Evolutionary conservation across 2,329 filamentous ascomycete genomes (phyloP).

Genomic region (Hypoxylon sp.): DNA sequence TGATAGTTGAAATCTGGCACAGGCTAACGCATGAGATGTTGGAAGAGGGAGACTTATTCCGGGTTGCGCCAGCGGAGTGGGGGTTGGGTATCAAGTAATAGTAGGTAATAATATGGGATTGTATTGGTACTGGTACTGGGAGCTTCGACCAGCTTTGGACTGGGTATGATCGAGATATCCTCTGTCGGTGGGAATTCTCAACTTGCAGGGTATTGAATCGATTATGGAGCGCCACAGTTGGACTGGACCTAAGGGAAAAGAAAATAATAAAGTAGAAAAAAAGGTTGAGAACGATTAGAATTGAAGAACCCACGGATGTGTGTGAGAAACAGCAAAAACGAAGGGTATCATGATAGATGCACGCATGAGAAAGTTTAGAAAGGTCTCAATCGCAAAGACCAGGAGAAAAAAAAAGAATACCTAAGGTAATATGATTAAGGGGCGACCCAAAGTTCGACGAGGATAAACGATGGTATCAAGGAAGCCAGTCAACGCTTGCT

Average conservation of each 20-base stretch:
- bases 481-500: slow-evolving; percentile 26
- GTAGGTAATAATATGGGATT: slow-evolving; percentile 41
- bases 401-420: slow-evolving; percentile 22
- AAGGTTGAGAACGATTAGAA: slow-evolving; percentile 32
- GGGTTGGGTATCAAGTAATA: slow-evolving; percentile 42
- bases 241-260: slow-evolving; percentile 10
- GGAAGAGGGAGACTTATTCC: slow-evolving; percentile 32
- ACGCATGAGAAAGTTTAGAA: slow-evolving; percentile 32
- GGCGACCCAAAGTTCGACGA: slow-evolving; percentile 34
- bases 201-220: slow-evolving; percentile 23
- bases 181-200: slow-evolving; percentile 24
- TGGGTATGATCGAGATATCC: slow-evolving; percentile 36
- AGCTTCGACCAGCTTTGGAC: slow-evolving; percentile 35
- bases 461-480: slow-evolving; percentile 30
- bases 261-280: slow-evolving; percentile 23
- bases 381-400: slow-evolving; percentile 20
- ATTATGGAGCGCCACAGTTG: slow-evolving; percentile 19
- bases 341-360: slow-evolving; percentile 38
- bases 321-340: slow-evolving; percentile 26
- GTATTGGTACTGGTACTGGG: slow-evolving; percentile 42
- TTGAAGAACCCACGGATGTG: slow-evolving; percentile 28
- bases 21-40: slow-evolving; percentile 35
- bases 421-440: slow-evolving; percentile 33
- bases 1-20: slow-evolving; percentile 22
- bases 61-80: slow-evolving; percentile 37